phyloP scores from a whole-genome alignment of 768 basidiomycete species.

The Rhodotorula paludigena region DNA sequence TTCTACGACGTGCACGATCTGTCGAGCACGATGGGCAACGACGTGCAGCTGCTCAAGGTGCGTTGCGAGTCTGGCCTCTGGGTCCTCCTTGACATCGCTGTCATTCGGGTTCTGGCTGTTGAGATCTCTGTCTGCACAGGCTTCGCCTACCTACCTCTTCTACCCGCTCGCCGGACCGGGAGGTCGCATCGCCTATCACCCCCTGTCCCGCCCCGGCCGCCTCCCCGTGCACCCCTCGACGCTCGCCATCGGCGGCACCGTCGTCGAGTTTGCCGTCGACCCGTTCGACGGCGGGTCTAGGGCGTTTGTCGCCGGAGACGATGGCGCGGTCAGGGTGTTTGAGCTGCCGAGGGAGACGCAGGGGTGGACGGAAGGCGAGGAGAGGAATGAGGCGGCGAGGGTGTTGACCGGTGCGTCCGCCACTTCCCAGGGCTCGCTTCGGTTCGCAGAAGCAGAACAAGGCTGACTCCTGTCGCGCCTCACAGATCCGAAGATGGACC shows the following conservation, averaged over 20 bases:
- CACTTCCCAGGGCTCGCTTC: background rate
- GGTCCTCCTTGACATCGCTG: too few species aligned
- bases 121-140: too few species aligned
- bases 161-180: slow-evolving; percentile 49
- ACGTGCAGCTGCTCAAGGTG: slow-evolving; percentile 46
- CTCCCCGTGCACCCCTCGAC: slow-evolving; percentile 43
- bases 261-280: slow-evolving; percentile 47
- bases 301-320: slow-evolving; percentile 46
- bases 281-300: slow-evolving; percentile 40
- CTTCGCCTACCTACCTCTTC: slow-evolving; percentile 44
- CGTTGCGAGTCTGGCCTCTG: too few species aligned
- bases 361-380: slow-evolving; percentile 20
- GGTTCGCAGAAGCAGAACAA: background rate
- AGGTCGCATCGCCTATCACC: slow-evolving; percentile 47
- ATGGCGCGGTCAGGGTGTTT: slow-evolving; percentile 47
- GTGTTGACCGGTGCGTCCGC: slow-evolving; percentile 43
- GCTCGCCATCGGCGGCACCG: slow-evolving; percentile 44
- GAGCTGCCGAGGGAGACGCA: slow-evolving; percentile 36
- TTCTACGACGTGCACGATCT: slow-evolving; percentile 47
- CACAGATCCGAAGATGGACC: slow-evolving; percentile 44
- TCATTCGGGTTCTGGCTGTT: too few species aligned
- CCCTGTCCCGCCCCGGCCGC: slow-evolving; percentile 45
- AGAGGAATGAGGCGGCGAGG: slow-evolving; percentile 33
- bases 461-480: background rate
- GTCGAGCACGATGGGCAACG: slow-evolving; percentile 43